Percentiles rank a stretch among this genome's conserved stretches.
Evolutionary conservation across 108 stramenopile species (phyloP).

Genomic region (Halocafeteria seosinensis): DNA sequence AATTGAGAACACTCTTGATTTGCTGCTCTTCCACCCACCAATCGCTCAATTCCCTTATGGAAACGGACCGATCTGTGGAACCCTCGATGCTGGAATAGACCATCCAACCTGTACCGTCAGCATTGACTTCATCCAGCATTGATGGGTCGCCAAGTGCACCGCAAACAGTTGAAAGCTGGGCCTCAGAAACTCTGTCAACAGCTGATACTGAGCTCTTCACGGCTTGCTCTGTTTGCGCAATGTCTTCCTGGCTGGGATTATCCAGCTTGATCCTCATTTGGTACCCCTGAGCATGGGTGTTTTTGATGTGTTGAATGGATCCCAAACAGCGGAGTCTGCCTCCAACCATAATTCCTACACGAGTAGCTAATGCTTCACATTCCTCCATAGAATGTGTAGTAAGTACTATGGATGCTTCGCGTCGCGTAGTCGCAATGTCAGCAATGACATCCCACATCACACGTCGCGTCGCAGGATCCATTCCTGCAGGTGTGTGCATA

Average conservation of each 20-base stretch:
- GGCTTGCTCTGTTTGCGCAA: neutral
- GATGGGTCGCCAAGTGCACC: neutral
- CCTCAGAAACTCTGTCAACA: too few species aligned
- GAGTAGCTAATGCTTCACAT: neutral
- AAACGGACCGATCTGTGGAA: neutral
- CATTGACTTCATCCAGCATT: neutral
- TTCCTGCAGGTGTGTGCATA: constrained; percentile 11
- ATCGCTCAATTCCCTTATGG: neutral
- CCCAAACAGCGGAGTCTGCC: neutral
- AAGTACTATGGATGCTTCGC: neutral
- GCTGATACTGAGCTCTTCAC: too few species aligned
- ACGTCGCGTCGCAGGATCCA: constrained; percentile 10
- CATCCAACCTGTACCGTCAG: neutral
- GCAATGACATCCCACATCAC: constrained; percentile 9
- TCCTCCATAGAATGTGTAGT: constrained; percentile 17
- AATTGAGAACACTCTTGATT: neutral
- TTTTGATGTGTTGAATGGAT: constrained; percentile 15
- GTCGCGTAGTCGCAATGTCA: neutral
- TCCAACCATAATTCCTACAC: neutral
- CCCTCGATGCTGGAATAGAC: neutral
- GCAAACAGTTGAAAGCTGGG: neutral
- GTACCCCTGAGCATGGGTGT: constrained; percentile 29
- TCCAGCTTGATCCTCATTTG: neutral
- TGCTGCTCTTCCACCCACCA: constrained; percentile 5
- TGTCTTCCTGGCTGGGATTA: neutral